Conservation (phyloP, 805 yeast genomes). For the Danielia reshetovae region DNA sequence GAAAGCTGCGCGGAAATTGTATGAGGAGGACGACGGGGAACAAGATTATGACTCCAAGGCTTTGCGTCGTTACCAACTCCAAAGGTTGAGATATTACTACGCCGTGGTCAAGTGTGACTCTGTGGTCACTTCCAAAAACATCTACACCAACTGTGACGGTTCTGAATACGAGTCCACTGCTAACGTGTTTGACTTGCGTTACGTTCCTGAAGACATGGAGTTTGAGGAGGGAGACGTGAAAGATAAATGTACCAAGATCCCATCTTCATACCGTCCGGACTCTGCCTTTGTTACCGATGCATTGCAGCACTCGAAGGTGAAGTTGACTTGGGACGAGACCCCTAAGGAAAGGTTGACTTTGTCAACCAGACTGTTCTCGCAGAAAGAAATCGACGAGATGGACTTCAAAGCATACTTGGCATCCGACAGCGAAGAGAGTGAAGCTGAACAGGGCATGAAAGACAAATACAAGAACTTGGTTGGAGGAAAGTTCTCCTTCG, state of each 20-base stretch:
- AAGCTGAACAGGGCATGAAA: conserved; percentile 41
- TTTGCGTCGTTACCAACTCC: conserved; percentile 85
- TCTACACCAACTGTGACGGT: conserved; percentile 88
- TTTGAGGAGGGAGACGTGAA: conserved; percentile 71
- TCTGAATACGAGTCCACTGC: conserved; percentile 96
- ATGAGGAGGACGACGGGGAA: conserved; percentile 78
- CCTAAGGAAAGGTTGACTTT: conserved; percentile 81
- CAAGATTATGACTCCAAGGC: conserved; percentile 81
- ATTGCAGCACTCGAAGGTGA: conserved; percentile 91
- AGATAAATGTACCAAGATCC: conserved; percentile 69
- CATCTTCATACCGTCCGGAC: conserved; percentile 74
- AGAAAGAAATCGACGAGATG: conserved; percentile 84
- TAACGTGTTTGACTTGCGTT: conserved; percentile 86
- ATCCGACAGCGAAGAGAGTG: conserved; percentile 42
- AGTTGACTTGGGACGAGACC: conserved; percentile 97
- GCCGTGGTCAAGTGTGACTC: conserved; percentile 86
- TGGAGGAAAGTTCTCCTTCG: conserved; percentile 37
- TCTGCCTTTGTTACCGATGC: conserved; percentile 86
- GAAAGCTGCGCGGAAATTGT: conserved; percentile 63
- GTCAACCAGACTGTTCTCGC: conserved; percentile 77
- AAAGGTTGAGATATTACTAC: conserved; percentile 86
- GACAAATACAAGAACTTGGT: conserved; percentile 61
- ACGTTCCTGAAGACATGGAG: conserved; percentile 88
- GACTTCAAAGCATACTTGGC: conserved; percentile 92
- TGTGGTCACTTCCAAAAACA: conserved; percentile 62